Conservation (phyloP, 2,329 filamentous ascomycete species). For the Colletotrichum simmondsii region DNA sequence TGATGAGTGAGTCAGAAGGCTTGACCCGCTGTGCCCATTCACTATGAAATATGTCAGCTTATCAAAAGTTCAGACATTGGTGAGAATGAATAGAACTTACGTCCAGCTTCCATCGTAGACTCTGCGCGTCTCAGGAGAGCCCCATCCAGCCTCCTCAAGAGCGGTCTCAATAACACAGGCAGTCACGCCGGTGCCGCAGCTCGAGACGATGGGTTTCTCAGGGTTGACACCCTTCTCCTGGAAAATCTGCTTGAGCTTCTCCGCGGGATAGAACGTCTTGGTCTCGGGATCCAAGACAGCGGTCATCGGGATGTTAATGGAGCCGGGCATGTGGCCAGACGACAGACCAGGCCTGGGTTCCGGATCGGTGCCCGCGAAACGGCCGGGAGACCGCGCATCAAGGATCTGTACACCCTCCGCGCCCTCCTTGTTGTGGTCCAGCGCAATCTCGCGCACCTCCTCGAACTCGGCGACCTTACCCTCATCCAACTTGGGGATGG, state of each 20-base stretch:
- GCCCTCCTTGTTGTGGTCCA: constrained; percentile 84
- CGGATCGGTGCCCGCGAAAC: constrained; percentile 84
- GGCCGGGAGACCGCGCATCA: constrained; percentile 83
- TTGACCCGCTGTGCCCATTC: constrained; percentile 76
- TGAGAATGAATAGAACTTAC: constrained; percentile 63
- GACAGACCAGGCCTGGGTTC: constrained; percentile 89
- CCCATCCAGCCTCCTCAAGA: constrained; percentile 81
- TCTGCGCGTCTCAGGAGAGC: constrained; percentile 72
- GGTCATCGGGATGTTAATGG: constrained; percentile 83
- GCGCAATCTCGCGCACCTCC: constrained; percentile 80
- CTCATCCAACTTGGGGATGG: constrained; percentile 69
- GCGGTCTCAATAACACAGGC: constrained; percentile 92
- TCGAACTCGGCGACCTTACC: constrained; percentile 83
- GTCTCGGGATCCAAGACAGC: constrained; percentile 84
- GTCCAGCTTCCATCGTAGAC: constrained; percentile 99
- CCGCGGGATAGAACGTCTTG: constrained; percentile 80
- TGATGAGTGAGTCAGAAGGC: constrained; percentile 70
- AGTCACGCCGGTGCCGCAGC: constrained; percentile 94
- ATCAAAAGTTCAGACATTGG: neutral
- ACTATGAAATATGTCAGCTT: constrained; percentile 48
- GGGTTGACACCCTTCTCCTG: constrained; percentile 83
- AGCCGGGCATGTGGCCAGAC: constrained; percentile 92
- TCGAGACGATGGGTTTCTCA: constrained; percentile 83
- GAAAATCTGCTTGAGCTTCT: constrained; percentile 81
- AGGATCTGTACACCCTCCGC: constrained; percentile 86